Evolutionary conservation across 2,329 filamentous ascomycete genomes (phyloP), one percentile per base, ranked within the genome.

Genomic region (Trichoderma breve): DNA sequence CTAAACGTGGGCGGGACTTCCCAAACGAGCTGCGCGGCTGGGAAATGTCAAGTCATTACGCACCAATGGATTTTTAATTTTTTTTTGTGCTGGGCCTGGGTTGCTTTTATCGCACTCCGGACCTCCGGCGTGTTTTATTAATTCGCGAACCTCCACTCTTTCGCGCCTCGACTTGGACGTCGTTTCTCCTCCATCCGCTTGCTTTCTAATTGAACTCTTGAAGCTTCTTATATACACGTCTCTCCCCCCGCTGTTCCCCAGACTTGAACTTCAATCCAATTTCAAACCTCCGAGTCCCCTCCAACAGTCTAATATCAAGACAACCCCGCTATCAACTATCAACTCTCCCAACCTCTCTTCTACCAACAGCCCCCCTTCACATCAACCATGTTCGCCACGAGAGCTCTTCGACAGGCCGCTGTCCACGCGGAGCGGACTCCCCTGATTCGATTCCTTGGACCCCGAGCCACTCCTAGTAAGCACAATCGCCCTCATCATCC

Each of bases 371-470:
- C 69, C 61, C 66, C 36, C 72, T 73, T 8, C 51, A 67, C 7
- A 43, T 43, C 64, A 67, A 75, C 70, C 75, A 90, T 91, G 89
- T 85, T 87, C 75, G 82, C 86, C 63, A 89, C 89, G 71, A 83
- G 84, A 78, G 83, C 82, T 74, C 84, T 90, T 70, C 88, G 88
- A 76, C 88, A 89, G 83, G 87, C 86, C 76, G 86, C 86, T 75
- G 86, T 86, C 78, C 86, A 87, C 77, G 86, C 86, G 75, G 87
- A 89, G 84, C 88, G 89, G 77, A 85, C 84, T 66, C 89, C 89
- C 73, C 80, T 89, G 77, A 91, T 91, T 81, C 85, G 84, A 78
- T 91, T 91, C 81, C 77, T 91, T 71, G 89, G 89, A 77, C 88
- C 87, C 81, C 85, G 89, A 76, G 81, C 85, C 71, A 85, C 87